phyloP scores from a whole-genome alignment of 805 yeast genomes.

The Monosporozyma siamensis region DNA sequence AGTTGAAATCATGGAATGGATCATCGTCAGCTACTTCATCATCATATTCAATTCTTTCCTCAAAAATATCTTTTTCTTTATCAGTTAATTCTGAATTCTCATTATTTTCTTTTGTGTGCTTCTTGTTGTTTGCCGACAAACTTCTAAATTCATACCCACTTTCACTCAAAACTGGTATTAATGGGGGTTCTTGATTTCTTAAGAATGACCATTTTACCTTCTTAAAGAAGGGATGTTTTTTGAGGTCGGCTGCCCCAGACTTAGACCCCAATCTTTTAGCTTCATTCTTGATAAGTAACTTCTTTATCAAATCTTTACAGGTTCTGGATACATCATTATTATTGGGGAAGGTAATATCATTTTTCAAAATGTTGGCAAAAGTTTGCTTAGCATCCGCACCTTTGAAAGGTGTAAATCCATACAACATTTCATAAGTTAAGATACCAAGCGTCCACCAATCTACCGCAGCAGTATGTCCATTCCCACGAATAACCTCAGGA shows the following conservation, averaged over 20 bases:
- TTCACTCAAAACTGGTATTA: conserved; percentile 72
- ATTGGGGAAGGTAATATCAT: conserved; percentile 75
- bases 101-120: conserved; percentile 1
- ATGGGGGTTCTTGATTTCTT: conserved; percentile 89
- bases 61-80: conserved; percentile 24
- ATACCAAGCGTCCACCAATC: conserved; percentile 99
- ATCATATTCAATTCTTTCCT: conserved; percentile 29
- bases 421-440: conserved; percentile 85
- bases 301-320: conserved; percentile 73
- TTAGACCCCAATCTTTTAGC: conserved; percentile 80
- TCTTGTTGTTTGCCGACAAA: conserved; percentile 20
- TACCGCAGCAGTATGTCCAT: conserved; percentile 95
- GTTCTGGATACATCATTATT: conserved; percentile 54
- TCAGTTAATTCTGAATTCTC: conserved; percentile 10
- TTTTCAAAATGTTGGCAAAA: conserved; percentile 75
- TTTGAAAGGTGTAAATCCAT: conserved; percentile 93
- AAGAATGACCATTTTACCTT: conserved; percentile 90
- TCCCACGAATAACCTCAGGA: conserved; percentile 94
- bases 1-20: conserved; percentile 78
- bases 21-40: conserved; percentile 40
- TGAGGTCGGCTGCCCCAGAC: conserved; percentile 91
- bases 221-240: conserved; percentile 85
- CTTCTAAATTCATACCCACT: conserved; percentile 43
- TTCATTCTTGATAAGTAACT: conserved; percentile 82
- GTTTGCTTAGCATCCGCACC: conserved; percentile 85